These are phyloP conservation scores for California macrophylla DNA, from an alignment of 441 rosid species.

Conservation along the genomic window DNA sequence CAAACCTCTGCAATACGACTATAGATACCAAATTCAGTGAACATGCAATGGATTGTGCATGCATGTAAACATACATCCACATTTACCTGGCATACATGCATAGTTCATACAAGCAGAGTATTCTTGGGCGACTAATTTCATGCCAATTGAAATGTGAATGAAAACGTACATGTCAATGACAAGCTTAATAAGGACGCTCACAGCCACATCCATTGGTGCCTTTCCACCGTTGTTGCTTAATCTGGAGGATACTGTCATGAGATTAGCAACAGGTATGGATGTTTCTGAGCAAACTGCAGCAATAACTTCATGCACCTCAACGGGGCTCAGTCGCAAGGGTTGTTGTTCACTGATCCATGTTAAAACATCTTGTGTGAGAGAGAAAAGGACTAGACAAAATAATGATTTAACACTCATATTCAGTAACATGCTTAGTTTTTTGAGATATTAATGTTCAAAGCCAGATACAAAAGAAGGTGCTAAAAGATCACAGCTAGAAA, in stretches of 20 bases:
- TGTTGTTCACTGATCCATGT: slow-evolving; percentile 79
- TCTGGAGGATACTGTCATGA: slow-evolving; percentile 66
- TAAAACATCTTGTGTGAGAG: slow-evolving; percentile 21
- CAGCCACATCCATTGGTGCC: slow-evolving; percentile 95
- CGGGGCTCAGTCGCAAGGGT: slow-evolving; percentile 71
- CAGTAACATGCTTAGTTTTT: slow-evolving; percentile 1
- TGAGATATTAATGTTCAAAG: not conserved
- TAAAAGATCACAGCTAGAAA: not conserved
- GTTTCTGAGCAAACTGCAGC: slow-evolving; percentile 92
- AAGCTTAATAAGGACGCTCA: slow-evolving; percentile 94
- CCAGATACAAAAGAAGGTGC: not conserved
- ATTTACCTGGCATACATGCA: not conserved
- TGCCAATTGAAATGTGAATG: slow-evolving; percentile 8
- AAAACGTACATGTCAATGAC: slow-evolving; percentile 86
- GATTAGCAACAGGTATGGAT: slow-evolving; percentile 47
- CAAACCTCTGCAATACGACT: not conserved
- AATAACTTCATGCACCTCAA: slow-evolving; percentile 90
- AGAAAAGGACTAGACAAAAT: slow-evolving; percentile 12
- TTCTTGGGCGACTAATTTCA: slow-evolving; percentile 7
- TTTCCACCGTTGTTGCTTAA: slow-evolving; percentile 66
- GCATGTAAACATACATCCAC: not conserved
- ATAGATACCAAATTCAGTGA: not conserved
- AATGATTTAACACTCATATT: slow-evolving; percentile 1
- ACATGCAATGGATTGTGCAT: not conserved
- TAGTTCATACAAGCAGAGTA: not conserved